phyloP scores from a whole-genome alignment of 2,329 filamentous ascomycete genomes.

The Hypoxylon rubiginosum region DNA sequence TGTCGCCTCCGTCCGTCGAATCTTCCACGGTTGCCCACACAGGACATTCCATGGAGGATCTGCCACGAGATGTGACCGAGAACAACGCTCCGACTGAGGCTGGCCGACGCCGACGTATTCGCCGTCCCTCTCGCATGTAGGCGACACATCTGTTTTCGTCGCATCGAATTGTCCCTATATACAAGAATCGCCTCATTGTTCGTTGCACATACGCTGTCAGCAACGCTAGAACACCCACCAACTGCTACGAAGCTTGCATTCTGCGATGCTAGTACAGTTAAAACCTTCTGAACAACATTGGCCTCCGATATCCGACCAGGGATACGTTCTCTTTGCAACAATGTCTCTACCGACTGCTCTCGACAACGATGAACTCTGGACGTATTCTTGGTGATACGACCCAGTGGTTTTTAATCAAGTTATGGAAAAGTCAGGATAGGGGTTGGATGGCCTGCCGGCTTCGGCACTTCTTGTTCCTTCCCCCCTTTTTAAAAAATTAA shows the following conservation, averaged over 20 bases:
- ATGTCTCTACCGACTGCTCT: background rate
- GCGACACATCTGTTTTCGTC: background rate
- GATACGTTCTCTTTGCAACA: background rate
- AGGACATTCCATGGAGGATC: slow-evolving; percentile 47
- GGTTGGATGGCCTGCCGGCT: background rate
- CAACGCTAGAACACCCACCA: background rate
- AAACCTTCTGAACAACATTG: background rate
- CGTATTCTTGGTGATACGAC: background rate
- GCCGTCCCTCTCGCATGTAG: slow-evolving; percentile 26
- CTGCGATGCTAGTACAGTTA: background rate
- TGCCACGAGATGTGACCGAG: slow-evolving; percentile 11
- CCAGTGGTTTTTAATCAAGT: background rate
- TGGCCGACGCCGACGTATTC: slow-evolving; percentile 31
- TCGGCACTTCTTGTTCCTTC: background rate
- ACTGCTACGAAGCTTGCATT: background rate
- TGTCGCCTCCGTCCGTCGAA: slow-evolving; percentile 20
- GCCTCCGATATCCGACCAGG: background rate
- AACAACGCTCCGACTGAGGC: background rate
- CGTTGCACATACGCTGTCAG: background rate
- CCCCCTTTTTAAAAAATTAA: too few species aligned
- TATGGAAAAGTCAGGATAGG: background rate
- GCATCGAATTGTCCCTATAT: background rate
- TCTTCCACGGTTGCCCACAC: slow-evolving; percentile 50
- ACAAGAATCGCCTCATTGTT: background rate
- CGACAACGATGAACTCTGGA: background rate